These are phyloP conservation scores for Boletus eberwhitei DNA, from an alignment of 768 basidiomycete species.

Conservation along the genomic window DNA sequence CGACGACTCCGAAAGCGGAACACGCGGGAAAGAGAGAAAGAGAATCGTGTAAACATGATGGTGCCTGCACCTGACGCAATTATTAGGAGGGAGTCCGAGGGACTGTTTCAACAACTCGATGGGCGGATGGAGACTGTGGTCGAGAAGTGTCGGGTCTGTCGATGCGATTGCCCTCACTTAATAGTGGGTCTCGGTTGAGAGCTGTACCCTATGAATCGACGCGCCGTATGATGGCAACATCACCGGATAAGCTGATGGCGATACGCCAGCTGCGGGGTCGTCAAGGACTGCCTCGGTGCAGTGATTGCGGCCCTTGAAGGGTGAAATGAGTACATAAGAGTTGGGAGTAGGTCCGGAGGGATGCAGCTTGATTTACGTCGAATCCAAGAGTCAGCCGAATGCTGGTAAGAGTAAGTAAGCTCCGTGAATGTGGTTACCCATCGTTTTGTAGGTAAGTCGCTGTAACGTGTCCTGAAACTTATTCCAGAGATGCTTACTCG, in stretches of 20 bases:
- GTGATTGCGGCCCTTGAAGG: neutral
- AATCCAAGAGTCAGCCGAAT: neutral
- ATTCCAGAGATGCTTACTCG: no score
- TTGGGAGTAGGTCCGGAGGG: neutral
- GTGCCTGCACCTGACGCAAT: constrained; percentile 12
- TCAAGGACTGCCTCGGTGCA: neutral
- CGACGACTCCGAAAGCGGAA: constrained; percentile 17
- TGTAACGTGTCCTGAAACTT: no score
- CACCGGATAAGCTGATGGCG: neutral
- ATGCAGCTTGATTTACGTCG: neutral
- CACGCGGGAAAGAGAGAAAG: constrained; percentile 13
- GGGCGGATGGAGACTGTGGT: neutral
- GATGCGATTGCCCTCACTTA: neutral
- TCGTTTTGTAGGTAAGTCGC: no score
- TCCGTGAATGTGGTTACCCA: no score
- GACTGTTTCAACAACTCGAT: neutral
- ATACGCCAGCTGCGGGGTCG: neutral
- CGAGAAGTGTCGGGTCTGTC: neutral
- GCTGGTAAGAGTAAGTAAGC: no score
- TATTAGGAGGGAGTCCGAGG: neutral
- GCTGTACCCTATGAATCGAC: constrained; percentile 4
- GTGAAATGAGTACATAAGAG: neutral
- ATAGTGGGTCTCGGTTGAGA: neutral
- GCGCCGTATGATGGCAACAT: constrained; percentile 1
- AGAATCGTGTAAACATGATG: constrained; percentile 19